Conservation (phyloP, 1,284 basidiomycete species). For the Sparassis latifolia region DNA sequence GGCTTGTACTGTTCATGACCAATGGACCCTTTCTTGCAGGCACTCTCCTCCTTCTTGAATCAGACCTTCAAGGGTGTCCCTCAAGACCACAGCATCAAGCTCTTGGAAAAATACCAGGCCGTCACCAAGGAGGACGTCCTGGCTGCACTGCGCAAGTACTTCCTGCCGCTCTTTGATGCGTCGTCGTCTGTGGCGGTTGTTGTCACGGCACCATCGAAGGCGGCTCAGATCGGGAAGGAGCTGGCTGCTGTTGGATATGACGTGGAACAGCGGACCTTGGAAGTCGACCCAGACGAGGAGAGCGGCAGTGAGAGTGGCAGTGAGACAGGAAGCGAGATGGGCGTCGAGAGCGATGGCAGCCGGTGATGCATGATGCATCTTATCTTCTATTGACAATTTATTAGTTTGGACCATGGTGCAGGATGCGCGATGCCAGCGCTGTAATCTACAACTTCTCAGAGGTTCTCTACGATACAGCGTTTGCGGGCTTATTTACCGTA, state of each 20-base stretch:
- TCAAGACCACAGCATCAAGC: constrained; percentile 65
- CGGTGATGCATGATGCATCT: too few relatives aligned
- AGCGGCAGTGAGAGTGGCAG: constrained; percentile 14
- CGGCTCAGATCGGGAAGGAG: constrained; percentile 63
- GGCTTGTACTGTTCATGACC: not conserved
- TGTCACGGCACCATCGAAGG: constrained; percentile 78
- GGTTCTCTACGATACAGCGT: too few relatives aligned
- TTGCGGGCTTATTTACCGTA: not conserved
- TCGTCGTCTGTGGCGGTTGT: constrained; percentile 76
- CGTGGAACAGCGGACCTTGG: constrained; percentile 68
- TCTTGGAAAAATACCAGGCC: constrained; percentile 73
- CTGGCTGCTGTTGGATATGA: constrained; percentile 70
- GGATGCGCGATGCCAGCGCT: too few relatives aligned
- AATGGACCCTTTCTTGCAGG: constrained; percentile 36
- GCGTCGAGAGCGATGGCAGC: constrained; percentile 23
- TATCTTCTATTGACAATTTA: too few relatives aligned
- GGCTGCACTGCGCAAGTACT: constrained; percentile 63
- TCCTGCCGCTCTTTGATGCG: constrained; percentile 84
- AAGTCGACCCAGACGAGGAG: constrained; percentile 45
- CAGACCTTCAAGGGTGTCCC: constrained; percentile 80
- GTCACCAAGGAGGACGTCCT: constrained; percentile 79
- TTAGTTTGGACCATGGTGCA: too few relatives aligned
- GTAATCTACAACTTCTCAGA: too few relatives aligned
- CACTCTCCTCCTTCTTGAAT: constrained; percentile 76
- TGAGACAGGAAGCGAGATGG: constrained; percentile 17